Conservation (phyloP, 148 eudicot species). For the Cornus florida region DNA sequence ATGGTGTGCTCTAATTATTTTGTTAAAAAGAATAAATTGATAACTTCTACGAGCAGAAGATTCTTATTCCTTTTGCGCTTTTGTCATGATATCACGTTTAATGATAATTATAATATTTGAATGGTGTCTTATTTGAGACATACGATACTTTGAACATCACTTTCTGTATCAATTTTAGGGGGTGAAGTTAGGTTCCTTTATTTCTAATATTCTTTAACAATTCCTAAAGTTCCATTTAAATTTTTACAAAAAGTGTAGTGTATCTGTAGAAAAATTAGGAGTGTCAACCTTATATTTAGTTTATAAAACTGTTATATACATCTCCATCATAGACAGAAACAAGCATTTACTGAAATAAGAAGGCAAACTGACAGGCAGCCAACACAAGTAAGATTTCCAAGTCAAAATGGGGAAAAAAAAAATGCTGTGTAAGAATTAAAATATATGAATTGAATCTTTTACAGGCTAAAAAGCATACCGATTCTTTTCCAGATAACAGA, state of each 20-base stretch:
- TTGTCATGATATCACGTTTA: too few species aligned
- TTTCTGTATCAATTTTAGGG: too few species aligned
- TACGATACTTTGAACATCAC: too few species aligned
- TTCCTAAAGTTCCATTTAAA: background rate
- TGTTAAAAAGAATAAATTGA: too few species aligned
- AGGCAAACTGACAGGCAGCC: background rate
- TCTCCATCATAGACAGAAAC: background rate
- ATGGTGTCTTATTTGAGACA: too few species aligned
- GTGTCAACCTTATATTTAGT: background rate
- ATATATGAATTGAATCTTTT: background rate
- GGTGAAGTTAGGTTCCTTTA: background rate
- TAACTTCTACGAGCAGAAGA: too few species aligned
- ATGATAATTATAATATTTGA: too few species aligned
- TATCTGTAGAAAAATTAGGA: background rate
- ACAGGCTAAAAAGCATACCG: conserved; percentile 39
- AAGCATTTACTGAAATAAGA: background rate
- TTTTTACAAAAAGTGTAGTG: too few species aligned
- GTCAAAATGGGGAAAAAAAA: background rate
- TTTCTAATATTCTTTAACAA: background rate
- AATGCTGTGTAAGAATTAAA: background rate
- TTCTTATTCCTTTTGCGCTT: too few species aligned
- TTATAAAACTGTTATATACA: background rate
- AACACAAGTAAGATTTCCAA: background rate
- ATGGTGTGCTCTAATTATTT: too few species aligned
- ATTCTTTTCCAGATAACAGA: conserved; percentile 65